Conservation (phyloP, 2,329 filamentous ascomycete species). For the Aspergillus pseudoviridinutans region DNA sequence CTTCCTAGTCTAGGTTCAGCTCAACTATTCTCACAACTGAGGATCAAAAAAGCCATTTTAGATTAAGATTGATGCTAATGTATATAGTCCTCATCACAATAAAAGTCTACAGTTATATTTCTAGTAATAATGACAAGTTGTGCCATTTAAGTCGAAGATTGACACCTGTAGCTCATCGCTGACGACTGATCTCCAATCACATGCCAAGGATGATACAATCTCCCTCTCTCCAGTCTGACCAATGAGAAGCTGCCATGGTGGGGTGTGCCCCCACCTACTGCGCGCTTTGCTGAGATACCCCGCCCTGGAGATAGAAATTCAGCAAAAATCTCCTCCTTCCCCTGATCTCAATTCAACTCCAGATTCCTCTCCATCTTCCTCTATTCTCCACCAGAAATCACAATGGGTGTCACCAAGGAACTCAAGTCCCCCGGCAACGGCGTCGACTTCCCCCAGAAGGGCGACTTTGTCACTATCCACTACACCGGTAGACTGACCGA, state of each 20-base stretch:
- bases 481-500: slow-evolving; percentile 89
- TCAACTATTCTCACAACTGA: background rate
- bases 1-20: background rate
- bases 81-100: background rate
- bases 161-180: too few species aligned
- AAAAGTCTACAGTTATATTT: too few species aligned
- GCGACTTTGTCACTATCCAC: slow-evolving; percentile 78
- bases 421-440: slow-evolving; percentile 59
- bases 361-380: background rate
- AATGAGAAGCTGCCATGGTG: background rate
- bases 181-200: background rate
- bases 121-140: background rate
- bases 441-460: slow-evolving; percentile 57
- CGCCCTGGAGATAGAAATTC: background rate
- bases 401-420: slow-evolving; percentile 72
- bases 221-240: background rate
- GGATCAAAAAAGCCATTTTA: background rate
- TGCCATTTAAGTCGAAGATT: background rate
- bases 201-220: background rate
- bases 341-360: background rate
- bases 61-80: background rate
- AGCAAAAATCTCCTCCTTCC: background rate
- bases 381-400: slow-evolving; percentile 6
- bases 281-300: background rate
- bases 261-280: background rate